Evolutionary conservation across 371 early-diverging fungal genomes (phyloP), one percentile per base, ranked within the genome.

Genomic region (Dichotomocladium elegans): DNA sequence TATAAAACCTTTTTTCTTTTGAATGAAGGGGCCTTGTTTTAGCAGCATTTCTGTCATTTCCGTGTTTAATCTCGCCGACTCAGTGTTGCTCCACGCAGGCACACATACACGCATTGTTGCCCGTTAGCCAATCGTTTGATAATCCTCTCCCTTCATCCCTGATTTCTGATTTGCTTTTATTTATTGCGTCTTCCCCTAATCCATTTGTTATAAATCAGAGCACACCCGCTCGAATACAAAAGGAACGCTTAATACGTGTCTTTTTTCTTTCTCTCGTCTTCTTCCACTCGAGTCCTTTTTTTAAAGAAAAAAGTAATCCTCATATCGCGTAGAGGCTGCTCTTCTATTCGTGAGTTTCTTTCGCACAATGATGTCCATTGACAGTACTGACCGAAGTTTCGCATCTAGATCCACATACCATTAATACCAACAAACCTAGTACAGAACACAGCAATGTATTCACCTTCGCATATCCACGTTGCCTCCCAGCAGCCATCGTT

Each of bases 91-190:
- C 35, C 35, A 35, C 35, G n/a, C n/a, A n/a, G n/a, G n/a, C n/a
- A n/a, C n/a, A n/a, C 9, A 17, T 37, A 1, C 21, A 37, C 37
- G n/a, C n/a, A 17, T 37, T 37, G 21, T 21, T 24, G 19, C 41
- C 30, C 28, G 26, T n/a, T 29, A 25, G 15, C 46, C 41, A 31
- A 46, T 46, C 46, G 26, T 35, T 55, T 47, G 41, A 33, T 21
- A 17, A 17, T 35, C 21, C 34, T 37, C 48, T 48, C 48, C 48
- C 27, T 53, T 41, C 44, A 53, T 53, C 50, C 57, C 50, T 35
- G 21, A 31, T 49, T n/a, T 47, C 50, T 42, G 42, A 56, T 56
- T 44, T 49, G 42, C 48, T 56, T 56, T 56, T 40, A 56, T 56
- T 56, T 56, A 50, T 56, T 56, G 34, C 25, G 29, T 42, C 28